phyloP scores from a whole-genome alignment of 2,329 filamentous ascomycete species.

The Cadophora gregata region DNA sequence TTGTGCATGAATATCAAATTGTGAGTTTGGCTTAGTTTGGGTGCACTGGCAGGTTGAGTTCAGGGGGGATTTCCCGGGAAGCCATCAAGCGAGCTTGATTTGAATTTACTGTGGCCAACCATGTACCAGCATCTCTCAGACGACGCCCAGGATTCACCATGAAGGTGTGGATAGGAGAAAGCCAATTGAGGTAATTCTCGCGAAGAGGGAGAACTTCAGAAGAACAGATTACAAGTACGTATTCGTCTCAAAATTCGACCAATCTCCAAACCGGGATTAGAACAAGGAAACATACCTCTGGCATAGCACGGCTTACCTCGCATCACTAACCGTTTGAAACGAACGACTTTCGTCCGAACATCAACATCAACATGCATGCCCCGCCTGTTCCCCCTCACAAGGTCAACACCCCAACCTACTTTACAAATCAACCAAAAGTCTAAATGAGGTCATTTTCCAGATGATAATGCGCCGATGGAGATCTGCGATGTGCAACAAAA shows the following conservation, averaged over 20 bases:
- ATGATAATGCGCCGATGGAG: slow-evolving; percentile 9
- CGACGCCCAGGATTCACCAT: not conserved
- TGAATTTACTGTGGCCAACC: not conserved
- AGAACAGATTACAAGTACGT: not conserved
- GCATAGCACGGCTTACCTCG: slow-evolving; percentile 1
- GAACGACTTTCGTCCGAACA: slow-evolving; percentile 6
- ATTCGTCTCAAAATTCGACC: not conserved
- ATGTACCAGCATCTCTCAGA: not conserved
- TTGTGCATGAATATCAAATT: not conserved
- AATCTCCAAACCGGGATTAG: not conserved
- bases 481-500: slow-evolving; percentile 16
- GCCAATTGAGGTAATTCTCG: not conserved
- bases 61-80: not conserved
- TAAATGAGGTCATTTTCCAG: slow-evolving; percentile 11
- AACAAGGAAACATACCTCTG: not conserved
- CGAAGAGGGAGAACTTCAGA: not conserved
- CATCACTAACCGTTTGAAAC: not conserved
- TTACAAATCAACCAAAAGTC: not conserved
- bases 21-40: not conserved
- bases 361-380: not conserved
- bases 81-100: not conserved
- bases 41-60: not conserved
- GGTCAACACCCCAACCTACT: not conserved
- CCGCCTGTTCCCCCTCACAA: not conserved
- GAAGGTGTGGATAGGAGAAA: not conserved